Base-by-base conservation (phyloP, 148 eudicot genomes). In the Pouteria glomerata region DNA sequence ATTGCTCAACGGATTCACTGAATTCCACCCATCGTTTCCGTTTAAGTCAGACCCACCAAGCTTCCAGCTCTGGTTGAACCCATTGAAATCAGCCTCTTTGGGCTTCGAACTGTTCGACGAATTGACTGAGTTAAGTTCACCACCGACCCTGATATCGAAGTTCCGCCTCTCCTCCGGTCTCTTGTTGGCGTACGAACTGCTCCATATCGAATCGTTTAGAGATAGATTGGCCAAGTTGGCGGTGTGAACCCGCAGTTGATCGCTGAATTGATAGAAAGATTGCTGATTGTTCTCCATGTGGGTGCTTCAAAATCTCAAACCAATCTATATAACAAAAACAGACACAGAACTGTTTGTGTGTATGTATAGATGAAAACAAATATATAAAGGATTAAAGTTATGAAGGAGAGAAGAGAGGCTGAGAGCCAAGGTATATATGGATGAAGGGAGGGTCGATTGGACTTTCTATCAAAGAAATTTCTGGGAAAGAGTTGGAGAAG, bases 121-220 rank as follows among this genome's bases (percentile, higher is more conserved):
- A 70, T 61, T 78, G 27, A 51, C 69, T 48, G 77, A 60, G 27
- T 75, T 66, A 44, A 81, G 62, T 57, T 74, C 82, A 1, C 84
- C 89, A 27, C 81, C 92, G 53, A 89, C 91, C 26, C 88, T 77
- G 72, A 88, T 82, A 50, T 92, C 98, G 48, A 86, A 92, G 75
- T 92, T 92, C 21, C 94, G 81, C 42, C 99, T 79, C 31, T 82
- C 81, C 42, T 83, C 84, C 23, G 96, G 77, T 63, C 84, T 76
- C 41, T 89, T 95, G 5, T 83, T 44, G 4, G 56, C 78, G 68
- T 74, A 79, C 0, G 85, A 76, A 23, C 77, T 88, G 78, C 99
- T 88, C 99, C 97, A 95, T 1, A 95, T 95, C 1, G 99, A 95
- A 52, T 95, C 99, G 57, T 90, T 90, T 1, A 95, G 80, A 1